Evolutionary conservation across 768 basidiomycete genomes (phyloP).

Genomic region (Phanerochaete sordida): DNA sequence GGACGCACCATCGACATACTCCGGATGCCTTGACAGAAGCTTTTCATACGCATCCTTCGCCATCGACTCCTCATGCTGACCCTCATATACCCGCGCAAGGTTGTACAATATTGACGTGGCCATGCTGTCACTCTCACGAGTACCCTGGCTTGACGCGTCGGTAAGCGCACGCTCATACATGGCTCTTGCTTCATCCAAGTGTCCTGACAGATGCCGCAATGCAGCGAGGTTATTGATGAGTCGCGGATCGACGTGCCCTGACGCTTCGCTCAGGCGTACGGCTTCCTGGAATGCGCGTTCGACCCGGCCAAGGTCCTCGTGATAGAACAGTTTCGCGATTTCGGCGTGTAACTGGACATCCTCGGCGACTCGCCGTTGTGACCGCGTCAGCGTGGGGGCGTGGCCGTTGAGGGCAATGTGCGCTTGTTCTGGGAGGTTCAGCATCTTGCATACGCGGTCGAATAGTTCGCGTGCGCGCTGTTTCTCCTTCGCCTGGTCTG

Average conservation of each 20-base stretch:
- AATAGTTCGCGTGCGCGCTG: slow-evolving; percentile 76
- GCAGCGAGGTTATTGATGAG: slow-evolving; percentile 80
- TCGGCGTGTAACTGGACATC: slow-evolving; percentile 91
- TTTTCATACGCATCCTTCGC: slow-evolving; percentile 89
- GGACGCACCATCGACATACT: slow-evolving; percentile 88
- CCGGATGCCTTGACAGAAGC: slow-evolving; percentile 85
- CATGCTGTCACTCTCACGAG: slow-evolving; percentile 58
- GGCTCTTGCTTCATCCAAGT: slow-evolving; percentile 48
- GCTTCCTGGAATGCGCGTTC: slow-evolving; percentile 74
- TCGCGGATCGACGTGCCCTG: slow-evolving; percentile 52
- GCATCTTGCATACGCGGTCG: slow-evolving; percentile 66
- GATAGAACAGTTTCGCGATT: slow-evolving; percentile 86
- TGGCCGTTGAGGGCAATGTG: slow-evolving; percentile 30
- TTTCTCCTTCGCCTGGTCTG: slow-evolving; percentile 71
- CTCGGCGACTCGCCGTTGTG: slow-evolving; percentile 55
- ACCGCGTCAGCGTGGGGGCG: slow-evolving; percentile 17
- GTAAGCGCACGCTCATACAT: slow-evolving; percentile 77
- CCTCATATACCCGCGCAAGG: slow-evolving; percentile 88
- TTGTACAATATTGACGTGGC: slow-evolving; percentile 89
- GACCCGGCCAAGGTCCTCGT: slow-evolving; percentile 71
- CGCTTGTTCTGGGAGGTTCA: slow-evolving; percentile 55
- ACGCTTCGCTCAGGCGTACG: slow-evolving; percentile 53
- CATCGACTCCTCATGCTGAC: slow-evolving; percentile 63
- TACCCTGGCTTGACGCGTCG: slow-evolving; percentile 41
- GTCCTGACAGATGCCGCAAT: slow-evolving; percentile 67